These are phyloP conservation scores for Claviceps pazoutovae DNA, from an alignment of 2,329 filamentous ascomycete genomes.

Conservation along the genomic window DNA sequence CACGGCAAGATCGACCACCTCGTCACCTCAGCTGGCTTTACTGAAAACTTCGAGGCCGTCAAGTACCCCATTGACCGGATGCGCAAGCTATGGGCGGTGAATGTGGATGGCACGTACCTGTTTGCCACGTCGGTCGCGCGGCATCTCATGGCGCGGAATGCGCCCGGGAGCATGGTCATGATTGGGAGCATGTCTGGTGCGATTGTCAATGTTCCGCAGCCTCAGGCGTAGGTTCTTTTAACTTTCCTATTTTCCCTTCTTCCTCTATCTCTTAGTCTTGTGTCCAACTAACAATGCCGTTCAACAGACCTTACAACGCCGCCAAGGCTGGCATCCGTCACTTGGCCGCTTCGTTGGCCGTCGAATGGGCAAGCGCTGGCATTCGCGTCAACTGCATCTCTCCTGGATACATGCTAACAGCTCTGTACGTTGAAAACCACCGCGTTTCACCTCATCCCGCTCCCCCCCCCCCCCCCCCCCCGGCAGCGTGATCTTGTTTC, in stretches of 20 bases:
- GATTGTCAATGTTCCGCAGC: conserved; percentile 92
- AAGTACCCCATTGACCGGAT: conserved; percentile 83
- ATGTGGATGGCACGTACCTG: conserved; percentile 83
- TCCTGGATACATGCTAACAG: conserved; percentile 92
- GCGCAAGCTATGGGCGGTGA: conserved; percentile 87
- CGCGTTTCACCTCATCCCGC: too few relatives aligned
- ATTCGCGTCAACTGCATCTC: conserved; percentile 94
- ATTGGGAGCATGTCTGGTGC: conserved; percentile 90
- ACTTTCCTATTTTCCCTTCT: too few relatives aligned
- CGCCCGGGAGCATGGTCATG: conserved; percentile 75
- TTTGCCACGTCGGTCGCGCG: conserved; percentile 75
- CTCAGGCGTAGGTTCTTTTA: conserved; percentile 49
- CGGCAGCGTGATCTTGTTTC: too few relatives aligned
- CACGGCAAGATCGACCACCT: conserved; percentile 83
- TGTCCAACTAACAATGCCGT: neutral
- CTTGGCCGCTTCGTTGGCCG: conserved; percentile 72
- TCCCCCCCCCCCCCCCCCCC: neutral
- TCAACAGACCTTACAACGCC: conserved; percentile 63
- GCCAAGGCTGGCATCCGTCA: conserved; percentile 88
- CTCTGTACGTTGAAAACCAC: conserved; percentile 47
- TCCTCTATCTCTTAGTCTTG: too few relatives aligned
- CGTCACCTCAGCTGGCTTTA: conserved; percentile 93
- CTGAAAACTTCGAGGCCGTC: conserved; percentile 87
- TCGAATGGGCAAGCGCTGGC: conserved; percentile 80
- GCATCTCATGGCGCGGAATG: conserved; percentile 73